phyloP scores from a whole-genome alignment of 1,284 basidiomycete genomes.

The Cronartium quercuum region DNA sequence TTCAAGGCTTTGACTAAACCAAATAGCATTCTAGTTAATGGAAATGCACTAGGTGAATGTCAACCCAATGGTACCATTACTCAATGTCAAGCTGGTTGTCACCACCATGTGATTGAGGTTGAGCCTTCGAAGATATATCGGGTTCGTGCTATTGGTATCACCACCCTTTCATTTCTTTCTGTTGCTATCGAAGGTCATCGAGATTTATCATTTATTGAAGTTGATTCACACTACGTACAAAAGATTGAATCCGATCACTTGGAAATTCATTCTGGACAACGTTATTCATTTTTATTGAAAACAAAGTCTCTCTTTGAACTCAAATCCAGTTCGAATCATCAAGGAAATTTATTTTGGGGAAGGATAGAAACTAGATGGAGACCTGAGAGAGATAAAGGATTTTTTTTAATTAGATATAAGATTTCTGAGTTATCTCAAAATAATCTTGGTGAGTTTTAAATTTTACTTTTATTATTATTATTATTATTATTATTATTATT shows the following conservation, averaged over 20 bases:
- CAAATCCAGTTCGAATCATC: background rate
- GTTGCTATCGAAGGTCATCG: conserved; percentile 29
- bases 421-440: background rate
- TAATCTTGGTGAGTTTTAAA: too few relatives aligned
- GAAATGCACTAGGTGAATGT: conserved; percentile 24
- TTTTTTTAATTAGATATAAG: conserved; percentile 27
- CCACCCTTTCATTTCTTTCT: conserved; percentile 20
- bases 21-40: conserved; percentile 27
- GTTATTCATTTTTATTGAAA: conserved; percentile 36
- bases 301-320: conserved; percentile 28
- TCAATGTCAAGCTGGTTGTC: conserved; percentile 4
- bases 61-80: conserved; percentile 3
- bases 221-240: conserved; percentile 24
- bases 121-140: conserved; percentile 29
- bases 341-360: conserved; percentile 13
- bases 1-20: conserved; percentile 30
- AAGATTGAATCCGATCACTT: background rate
- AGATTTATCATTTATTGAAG: conserved; percentile 22
- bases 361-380: conserved; percentile 35
- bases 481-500: too few relatives aligned
- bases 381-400: conserved; percentile 9
- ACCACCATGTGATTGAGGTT: conserved; percentile 25
- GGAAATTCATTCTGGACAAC: conserved; percentile 29
- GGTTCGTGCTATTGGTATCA: conserved; percentile 22
- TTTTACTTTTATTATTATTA: too few relatives aligned